Evolutionary conservation across 768 basidiomycete genomes (phyloP).

Genomic region (Mrakia gelida): DNA sequence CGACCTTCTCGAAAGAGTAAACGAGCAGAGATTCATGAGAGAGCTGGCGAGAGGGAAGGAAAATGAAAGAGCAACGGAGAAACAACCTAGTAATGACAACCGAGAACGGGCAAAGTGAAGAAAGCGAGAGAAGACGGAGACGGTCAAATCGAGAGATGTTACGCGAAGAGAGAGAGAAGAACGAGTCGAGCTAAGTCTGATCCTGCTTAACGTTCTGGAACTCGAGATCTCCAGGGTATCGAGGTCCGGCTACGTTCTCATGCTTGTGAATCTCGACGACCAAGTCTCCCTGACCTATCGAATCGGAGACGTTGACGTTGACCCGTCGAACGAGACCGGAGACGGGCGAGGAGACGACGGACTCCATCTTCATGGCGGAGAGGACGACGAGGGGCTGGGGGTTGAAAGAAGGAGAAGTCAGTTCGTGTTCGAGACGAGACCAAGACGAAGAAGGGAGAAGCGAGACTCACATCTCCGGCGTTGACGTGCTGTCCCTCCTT

Average conservation of each 20-base stretch:
- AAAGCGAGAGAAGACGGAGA: too few species aligned
- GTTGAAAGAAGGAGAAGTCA: background rate
- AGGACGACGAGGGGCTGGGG: conserved; percentile 73
- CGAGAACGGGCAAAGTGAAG: too few species aligned
- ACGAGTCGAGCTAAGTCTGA: too few species aligned
- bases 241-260: background rate
- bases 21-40: too few species aligned
- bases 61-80: too few species aligned
- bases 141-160: too few species aligned
- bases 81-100: too few species aligned
- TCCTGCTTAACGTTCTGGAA: background rate
- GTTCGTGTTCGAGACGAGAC: background rate
- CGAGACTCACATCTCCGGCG: conserved; percentile 66
- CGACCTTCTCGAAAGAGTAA: too few species aligned
- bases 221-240: background rate
- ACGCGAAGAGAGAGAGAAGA: too few species aligned
- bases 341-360: conserved; percentile 90
- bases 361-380: conserved; percentile 99
- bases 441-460: background rate
- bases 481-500: conserved; percentile 97
- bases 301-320: conserved; percentile 86
- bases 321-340: conserved; percentile 95
- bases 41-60: too few species aligned
- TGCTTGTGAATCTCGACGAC: conserved; percentile 32
- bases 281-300: conserved; percentile 84